Conservation (phyloP, 2,329 filamentous ascomycete genomes). For the Colletotrichum somersetense region DNA sequence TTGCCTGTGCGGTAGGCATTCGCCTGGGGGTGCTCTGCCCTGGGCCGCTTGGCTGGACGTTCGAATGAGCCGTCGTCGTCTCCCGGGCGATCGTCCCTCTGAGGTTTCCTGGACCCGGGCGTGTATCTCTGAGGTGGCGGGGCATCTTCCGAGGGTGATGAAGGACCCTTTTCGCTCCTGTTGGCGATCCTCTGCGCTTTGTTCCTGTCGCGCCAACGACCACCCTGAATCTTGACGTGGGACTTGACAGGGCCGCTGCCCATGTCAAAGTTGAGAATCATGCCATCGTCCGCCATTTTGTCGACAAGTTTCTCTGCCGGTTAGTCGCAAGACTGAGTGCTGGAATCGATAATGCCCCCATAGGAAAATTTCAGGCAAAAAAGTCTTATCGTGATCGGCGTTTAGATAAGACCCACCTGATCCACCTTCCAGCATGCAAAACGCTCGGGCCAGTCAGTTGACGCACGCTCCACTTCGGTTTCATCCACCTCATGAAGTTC, state of each 20-base stretch:
- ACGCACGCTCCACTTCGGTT: neutral
- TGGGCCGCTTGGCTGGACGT: constrained; percentile 61
- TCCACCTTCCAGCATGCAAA: neutral
- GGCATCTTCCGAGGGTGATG: constrained; percentile 44
- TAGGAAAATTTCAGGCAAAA: constrained; percentile 36
- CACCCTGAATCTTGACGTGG: constrained; percentile 81
- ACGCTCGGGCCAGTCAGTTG: neutral
- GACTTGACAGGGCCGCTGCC: constrained; percentile 74
- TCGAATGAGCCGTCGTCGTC: constrained; percentile 47
- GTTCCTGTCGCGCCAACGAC: constrained; percentile 91
- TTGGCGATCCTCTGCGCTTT: constrained; percentile 77
- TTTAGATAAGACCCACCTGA: constrained; percentile 29
- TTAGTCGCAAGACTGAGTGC: constrained; percentile 25
- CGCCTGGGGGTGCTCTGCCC: constrained; percentile 49
- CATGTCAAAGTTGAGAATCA: constrained; percentile 93
- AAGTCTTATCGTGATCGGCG: constrained; percentile 36
- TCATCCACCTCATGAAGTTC: neutral
- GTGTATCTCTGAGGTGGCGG: constrained; percentile 33
- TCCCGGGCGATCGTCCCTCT: constrained; percentile 45
- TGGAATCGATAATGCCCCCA: neutral
- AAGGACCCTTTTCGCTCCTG: constrained; percentile 47
- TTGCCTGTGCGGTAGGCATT: constrained; percentile 53
- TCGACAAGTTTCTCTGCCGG: constrained; percentile 14
- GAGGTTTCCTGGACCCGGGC: constrained; percentile 35
- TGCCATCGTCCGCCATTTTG: constrained; percentile 91